These are phyloP conservation scores for Huiozyma sinensis DNA, from an alignment of 805 yeast genomes.

Conservation along the genomic window DNA sequence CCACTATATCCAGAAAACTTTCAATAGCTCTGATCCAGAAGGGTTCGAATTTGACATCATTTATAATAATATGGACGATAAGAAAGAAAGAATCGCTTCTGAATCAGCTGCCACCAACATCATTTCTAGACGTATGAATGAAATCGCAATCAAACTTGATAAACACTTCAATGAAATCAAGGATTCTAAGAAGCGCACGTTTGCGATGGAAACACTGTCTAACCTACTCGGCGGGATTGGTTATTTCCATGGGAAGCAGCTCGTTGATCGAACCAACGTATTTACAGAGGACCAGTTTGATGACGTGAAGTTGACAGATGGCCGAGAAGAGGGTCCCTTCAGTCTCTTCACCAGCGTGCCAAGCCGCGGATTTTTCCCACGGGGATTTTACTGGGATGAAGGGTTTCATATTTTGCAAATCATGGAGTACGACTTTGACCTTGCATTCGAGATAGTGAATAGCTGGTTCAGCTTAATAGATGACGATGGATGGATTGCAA, in stretches of 20 bases:
- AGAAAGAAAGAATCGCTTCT: constrained; percentile 31
- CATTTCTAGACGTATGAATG: constrained; percentile 14
- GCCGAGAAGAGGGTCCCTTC: constrained; percentile 62
- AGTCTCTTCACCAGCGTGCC: constrained; percentile 80
- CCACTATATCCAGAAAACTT: constrained; percentile 70
- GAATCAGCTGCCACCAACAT: constrained; percentile 13
- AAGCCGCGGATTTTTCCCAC: constrained; percentile 85
- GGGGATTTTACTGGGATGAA: constrained; percentile 98
- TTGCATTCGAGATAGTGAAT: constrained; percentile 65
- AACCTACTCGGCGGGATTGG: constrained; percentile 86
- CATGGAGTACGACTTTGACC: constrained; percentile 70
- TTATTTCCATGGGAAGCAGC: constrained; percentile 72
- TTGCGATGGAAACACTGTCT: constrained; percentile 72
- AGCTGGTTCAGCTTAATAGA: constrained; percentile 83
- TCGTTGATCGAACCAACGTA: constrained; percentile 63
- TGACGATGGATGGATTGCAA: constrained; percentile 85
- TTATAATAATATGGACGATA: constrained; percentile 36
- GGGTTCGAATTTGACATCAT: constrained; percentile 61
- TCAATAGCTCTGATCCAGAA: constrained; percentile 38
- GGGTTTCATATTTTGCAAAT: constrained; percentile 87
- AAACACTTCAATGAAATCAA: constrained; percentile 34
- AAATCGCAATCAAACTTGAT: constrained; percentile 36
- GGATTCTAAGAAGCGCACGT: constrained; percentile 34
- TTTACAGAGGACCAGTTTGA: constrained; percentile 63
- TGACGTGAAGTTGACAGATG: constrained; percentile 36